phyloP scores from a whole-genome alignment of 306 rosid genomes.

The Medicago lupulina region DNA sequence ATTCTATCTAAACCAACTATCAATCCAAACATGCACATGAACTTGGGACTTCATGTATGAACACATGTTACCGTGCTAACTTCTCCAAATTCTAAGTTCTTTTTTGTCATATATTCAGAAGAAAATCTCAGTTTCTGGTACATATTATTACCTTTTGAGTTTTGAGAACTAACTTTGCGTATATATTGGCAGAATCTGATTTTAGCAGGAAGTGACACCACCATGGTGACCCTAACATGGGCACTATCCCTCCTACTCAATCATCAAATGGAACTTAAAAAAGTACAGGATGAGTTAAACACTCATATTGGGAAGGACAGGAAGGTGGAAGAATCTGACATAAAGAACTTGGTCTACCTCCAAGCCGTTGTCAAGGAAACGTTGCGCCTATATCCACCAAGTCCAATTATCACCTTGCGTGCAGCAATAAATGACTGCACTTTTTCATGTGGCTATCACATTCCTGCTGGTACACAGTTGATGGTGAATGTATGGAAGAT shows the following conservation, averaged over 20 bases:
- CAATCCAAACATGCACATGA: not conserved
- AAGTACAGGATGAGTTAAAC: slow-evolving; percentile 45
- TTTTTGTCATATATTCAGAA: not conserved
- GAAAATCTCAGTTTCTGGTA: not conserved
- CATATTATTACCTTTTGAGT: not conserved
- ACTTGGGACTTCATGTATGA: not conserved
- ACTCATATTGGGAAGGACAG: slow-evolving; percentile 41
- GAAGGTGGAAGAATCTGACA: slow-evolving; percentile 48
- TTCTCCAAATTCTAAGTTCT: not conserved
- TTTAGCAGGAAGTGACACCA: slow-evolving; percentile 54
- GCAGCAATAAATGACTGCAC: slow-evolving; percentile 48
- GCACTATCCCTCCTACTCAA: slow-evolving; percentile 48
- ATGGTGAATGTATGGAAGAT: slow-evolving; percentile 55
- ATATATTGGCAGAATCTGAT: slow-evolving; percentile 49
- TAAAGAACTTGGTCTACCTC: slow-evolving; percentile 45
- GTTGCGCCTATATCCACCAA: slow-evolving; percentile 52
- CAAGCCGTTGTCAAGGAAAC: slow-evolving; percentile 56
- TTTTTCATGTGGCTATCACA: slow-evolving; percentile 45
- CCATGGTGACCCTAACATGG: slow-evolving; percentile 50
- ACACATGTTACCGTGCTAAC: not conserved
- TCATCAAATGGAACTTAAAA: slow-evolving; percentile 39
- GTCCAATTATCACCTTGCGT: slow-evolving; percentile 42
- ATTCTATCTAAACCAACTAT: not conserved
- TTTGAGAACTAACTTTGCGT: slow-evolving; percentile 4
- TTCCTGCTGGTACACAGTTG: slow-evolving; percentile 51